Conservation (phyloP, 2,329 filamentous ascomycete species). For the Didymellaceae sp. region DNA sequence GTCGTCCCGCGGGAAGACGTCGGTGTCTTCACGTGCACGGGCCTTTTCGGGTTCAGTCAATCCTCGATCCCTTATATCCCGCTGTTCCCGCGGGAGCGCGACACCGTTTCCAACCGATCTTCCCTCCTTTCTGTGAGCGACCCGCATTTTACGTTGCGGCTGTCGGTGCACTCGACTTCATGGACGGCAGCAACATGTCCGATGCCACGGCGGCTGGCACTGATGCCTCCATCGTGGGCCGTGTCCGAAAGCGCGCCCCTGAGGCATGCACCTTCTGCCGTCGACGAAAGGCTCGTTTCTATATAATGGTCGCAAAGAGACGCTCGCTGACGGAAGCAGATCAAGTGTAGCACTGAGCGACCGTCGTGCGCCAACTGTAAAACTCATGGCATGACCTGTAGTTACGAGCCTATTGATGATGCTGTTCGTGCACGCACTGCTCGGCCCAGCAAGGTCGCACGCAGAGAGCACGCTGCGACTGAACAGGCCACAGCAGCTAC, state of each 20-base stretch:
- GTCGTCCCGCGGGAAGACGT: not conserved
- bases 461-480: constrained; percentile 17
- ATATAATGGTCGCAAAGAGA: not conserved
- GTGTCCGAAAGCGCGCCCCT: constrained; percentile 31
- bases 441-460: constrained; percentile 27
- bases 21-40: not conserved
- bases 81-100: constrained; percentile 10
- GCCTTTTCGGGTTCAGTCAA: not conserved
- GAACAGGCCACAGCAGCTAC: no score
- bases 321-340: constrained; percentile 38
- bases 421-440: constrained; percentile 16
- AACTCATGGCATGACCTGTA: constrained; percentile 54
- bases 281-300: constrained; percentile 45
- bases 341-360: constrained; percentile 58
- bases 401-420: constrained; percentile 49
- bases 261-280: constrained; percentile 51
- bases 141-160: not conserved
- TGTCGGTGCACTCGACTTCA: not conserved
- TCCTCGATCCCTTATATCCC: no score
- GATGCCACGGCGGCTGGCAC: not conserved
- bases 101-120: not conserved
- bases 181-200: constrained; percentile 4
- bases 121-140: not conserved
- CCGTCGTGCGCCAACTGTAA: constrained; percentile 57
- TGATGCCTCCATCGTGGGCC: constrained; percentile 17